Evolutionary conservation across 805 yeast genomes (phyloP), one percentile per base, ranked within the genome.

Genomic region (Zygosaccharomyces lentus): DNA sequence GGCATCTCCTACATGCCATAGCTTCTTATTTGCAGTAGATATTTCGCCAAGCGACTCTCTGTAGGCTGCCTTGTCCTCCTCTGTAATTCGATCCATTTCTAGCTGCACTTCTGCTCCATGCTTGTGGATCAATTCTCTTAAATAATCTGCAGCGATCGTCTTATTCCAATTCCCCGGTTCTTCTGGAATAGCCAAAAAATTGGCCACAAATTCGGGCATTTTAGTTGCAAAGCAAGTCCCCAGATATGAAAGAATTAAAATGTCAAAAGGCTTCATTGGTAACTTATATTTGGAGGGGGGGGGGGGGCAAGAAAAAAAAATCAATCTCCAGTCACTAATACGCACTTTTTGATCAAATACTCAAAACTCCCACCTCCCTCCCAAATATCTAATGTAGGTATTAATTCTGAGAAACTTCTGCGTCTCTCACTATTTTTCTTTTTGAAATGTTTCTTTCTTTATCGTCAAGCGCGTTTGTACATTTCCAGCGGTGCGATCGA

Each of bases 1-100:
- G 6, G 38, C 39, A 19, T 49, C 49, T 7, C 52, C 52, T 4
- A 49, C 45, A 34, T 43, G 46, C 52, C 52, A 49, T 17, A 17
- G 13, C 15, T 16, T 45, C 6, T 25, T 35, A 32, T 23, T 6
- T 4, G 16, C 25, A 16, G 19, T 24, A 16, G 37, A 13, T 9
- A 27, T 41, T 9, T 29, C 12, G 9, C 17, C n/a, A 15, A 26
- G 13, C 9, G 27, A 25, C 19, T 17, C 32, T 12, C n/a, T 9
- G 8, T 34, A 34, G 3, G 32, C 30, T 13, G 6, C 25, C 17
- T 13, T 29, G 13, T 38, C 43, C 16, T 48, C 37, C 21, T 25
- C 30, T 9, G 27, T 34, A 17, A 35, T 12, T 7, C 10, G 15
- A 5, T 43, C 36, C 6, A 32, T 23, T 25, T 46, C 43, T 27